These are phyloP conservation scores for Hypoxylon subgilvum DNA, from an alignment of 495 filamentous ascomycete species.

Conservation along the genomic window DNA sequence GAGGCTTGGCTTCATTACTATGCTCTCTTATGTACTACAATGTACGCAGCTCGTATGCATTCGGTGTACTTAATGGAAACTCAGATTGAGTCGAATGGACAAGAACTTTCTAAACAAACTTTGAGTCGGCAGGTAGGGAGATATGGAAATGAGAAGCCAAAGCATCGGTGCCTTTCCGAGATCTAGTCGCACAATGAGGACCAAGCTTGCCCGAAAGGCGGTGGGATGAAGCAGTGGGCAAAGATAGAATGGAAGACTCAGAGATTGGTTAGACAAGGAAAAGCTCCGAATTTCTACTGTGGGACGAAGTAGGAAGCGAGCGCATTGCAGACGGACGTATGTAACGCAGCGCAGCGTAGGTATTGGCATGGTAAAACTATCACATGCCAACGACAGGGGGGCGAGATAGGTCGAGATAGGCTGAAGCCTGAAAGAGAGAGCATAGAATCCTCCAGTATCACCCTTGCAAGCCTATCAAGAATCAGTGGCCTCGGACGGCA, in stretches of 20 bases:
- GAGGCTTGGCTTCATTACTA: conserved; percentile 9
- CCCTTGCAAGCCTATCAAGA: too few relatives aligned
- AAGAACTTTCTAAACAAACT: conserved; percentile 4
- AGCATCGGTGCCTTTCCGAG: not conserved
- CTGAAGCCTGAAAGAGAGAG: not conserved
- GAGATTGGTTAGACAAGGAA: conserved; percentile 24
- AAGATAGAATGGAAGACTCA: not conserved
- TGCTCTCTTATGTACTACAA: not conserved
- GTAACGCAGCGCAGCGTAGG: not conserved
- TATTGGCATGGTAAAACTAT: conserved; percentile 15
- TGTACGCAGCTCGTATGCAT: conserved; percentile 5
- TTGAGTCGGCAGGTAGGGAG: conserved; percentile 1
- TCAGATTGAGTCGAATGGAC: conserved; percentile 1
- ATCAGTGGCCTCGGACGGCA: too few relatives aligned
- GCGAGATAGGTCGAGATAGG: conserved; percentile 8
- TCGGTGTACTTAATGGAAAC: conserved; percentile 5
- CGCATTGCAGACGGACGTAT: conserved; percentile 5
- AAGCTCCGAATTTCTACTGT: conserved; percentile 15
- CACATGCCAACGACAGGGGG: conserved; percentile 40
- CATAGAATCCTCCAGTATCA: not conserved
- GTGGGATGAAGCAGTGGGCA: too few relatives aligned
- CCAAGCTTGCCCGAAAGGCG: too few relatives aligned
- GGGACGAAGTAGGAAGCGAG: conserved; percentile 25
- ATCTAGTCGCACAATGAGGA: not conserved
- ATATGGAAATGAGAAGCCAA: conserved; percentile 4